A percentile compares a stretch with the other conserved stretches of the same genome.
Evolutionary conservation across 768 basidiomycete species (phyloP).

Genomic region (Agrocybe praecox): DNA sequence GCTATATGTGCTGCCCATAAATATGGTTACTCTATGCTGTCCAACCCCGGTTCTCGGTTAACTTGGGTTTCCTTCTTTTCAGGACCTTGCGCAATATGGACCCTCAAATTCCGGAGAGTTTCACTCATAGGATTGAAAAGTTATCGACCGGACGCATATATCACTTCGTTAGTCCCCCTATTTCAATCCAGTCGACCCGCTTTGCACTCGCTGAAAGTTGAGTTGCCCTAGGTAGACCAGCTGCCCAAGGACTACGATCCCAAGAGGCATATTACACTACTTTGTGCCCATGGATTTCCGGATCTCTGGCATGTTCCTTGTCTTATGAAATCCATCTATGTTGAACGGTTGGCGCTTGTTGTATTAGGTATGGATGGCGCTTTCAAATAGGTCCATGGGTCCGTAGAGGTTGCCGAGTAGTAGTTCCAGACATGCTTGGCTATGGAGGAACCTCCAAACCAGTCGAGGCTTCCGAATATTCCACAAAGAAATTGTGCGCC

Average conservation of each 20-base stretch:
- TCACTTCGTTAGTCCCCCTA: conserved; percentile 52
- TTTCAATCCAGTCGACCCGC: neutral
- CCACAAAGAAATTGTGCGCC: conserved; percentile 57
- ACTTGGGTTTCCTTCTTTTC: conserved; percentile 15
- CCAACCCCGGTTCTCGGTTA: conserved; percentile 10
- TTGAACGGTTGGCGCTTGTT: neutral
- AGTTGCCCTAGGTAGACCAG: conserved; percentile 51
- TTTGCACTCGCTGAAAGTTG: neutral
- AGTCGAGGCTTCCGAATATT: conserved; percentile 52
- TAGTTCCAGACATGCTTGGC: conserved; percentile 66
- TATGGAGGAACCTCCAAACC: conserved; percentile 71
- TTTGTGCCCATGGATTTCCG: conserved; percentile 85
- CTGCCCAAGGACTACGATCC: conserved; percentile 46
- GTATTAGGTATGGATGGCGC: conserved; percentile 77
- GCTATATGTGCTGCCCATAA: neutral
- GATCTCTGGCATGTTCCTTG: conserved; percentile 47
- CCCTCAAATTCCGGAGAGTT: conserved; percentile 40
- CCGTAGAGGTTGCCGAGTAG: conserved; percentile 58
- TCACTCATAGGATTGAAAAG: conserved; percentile 52
- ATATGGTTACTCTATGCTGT: neutral
- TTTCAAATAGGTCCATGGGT: conserved; percentile 76
- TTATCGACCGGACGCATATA: conserved; percentile 66
- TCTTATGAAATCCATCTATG: neutral
- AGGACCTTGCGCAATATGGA: conserved; percentile 34
- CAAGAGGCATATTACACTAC: conserved; percentile 48